Percentiles rank a stretch among this genome's conserved stretches.
These are phyloP conservation scores for Ormosia semicastrata DNA, from an alignment of 306 rosid species.

Conservation along the genomic window DNA sequence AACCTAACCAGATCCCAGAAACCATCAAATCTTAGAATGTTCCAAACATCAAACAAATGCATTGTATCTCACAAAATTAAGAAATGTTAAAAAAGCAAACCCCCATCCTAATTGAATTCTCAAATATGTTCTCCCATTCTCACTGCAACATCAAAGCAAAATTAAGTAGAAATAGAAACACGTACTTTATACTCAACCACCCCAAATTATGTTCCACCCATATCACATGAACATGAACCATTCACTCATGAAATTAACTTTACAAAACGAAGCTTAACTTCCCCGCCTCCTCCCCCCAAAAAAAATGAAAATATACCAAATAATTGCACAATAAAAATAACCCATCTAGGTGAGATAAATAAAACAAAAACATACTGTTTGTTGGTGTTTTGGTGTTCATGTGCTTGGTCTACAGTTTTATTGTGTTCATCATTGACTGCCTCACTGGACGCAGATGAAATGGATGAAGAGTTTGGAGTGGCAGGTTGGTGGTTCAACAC, in stretches of 20 bases:
- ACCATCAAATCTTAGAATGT: constrained; percentile 20
- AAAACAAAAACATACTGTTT: constrained; percentile 51
- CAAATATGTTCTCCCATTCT: background rate
- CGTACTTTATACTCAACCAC: constrained; percentile 2
- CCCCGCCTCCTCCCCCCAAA: background rate
- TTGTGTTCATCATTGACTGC: constrained; percentile 56
- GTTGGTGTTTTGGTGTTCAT: constrained; percentile 39
- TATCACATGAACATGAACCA: background rate
- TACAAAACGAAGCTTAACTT: background rate
- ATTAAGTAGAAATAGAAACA: background rate
- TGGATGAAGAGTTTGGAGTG: constrained; percentile 85
- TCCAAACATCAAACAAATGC: constrained; percentile 17
- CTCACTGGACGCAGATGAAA: constrained; percentile 75
- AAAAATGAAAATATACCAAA: too few relatives aligned
- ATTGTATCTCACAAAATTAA: too few relatives aligned
- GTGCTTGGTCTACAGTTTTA: constrained; percentile 32
- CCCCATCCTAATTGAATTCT: background rate
- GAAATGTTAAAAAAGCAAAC: background rate
- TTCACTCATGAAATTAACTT: background rate
- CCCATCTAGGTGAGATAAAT: background rate
- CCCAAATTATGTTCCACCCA: background rate
- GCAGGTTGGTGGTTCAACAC: constrained; percentile 62
- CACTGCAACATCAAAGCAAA: background rate
- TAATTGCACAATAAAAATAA: too few relatives aligned
- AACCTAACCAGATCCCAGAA: constrained; percentile 47